A percentile compares a stretch with the other conserved stretches of the same genome.
Conservation (phyloP, 768 basidiomycete species). For the Tulasnella sp. region DNA sequence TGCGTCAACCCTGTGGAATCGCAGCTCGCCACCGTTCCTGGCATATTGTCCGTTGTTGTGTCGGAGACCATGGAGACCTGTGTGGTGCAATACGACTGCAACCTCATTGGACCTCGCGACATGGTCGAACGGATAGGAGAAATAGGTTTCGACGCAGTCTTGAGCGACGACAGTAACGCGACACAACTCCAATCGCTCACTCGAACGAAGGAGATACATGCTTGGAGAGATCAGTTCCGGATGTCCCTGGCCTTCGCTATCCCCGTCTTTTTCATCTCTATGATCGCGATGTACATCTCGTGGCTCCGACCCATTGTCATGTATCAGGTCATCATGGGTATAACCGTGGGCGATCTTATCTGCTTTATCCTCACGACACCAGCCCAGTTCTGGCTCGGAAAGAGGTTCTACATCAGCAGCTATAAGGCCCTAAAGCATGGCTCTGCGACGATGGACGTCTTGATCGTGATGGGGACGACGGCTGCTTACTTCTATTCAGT, state of each 20-base stretch:
- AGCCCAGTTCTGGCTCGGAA: conserved; percentile 85
- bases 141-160: conserved; percentile 82
- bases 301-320: conserved; percentile 44
- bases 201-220: conserved; percentile 80
- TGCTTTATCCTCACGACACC: conserved; percentile 72
- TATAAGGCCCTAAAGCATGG: conserved; percentile 85
- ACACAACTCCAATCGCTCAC: conserved; percentile 80
- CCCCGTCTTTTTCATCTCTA: conserved; percentile 88
- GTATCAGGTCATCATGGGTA: conserved; percentile 44
- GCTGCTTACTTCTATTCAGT: conserved; percentile 90
- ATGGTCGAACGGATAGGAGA: conserved; percentile 81
- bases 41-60: conserved; percentile 59
- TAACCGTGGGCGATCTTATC: conserved; percentile 76
- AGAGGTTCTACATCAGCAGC: conserved; percentile 77
- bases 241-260: conserved; percentile 69
- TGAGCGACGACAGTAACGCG: conserved; percentile 66
- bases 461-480: conserved; percentile 89
- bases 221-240: conserved; percentile 73
- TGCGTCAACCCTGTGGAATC: conserved; percentile 69
- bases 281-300: conserved; percentile 65
- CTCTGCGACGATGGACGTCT: conserved; percentile 94
- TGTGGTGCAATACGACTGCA: conserved; percentile 63
- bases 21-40: conserved; percentile 56
- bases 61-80: conserved; percentile 68
- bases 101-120: conserved; percentile 65